Evolutionary conservation across 129 eudicot genomes (phyloP), one percentile per base, ranked within the genome.

Genomic region (Artemisia tridentata): DNA sequence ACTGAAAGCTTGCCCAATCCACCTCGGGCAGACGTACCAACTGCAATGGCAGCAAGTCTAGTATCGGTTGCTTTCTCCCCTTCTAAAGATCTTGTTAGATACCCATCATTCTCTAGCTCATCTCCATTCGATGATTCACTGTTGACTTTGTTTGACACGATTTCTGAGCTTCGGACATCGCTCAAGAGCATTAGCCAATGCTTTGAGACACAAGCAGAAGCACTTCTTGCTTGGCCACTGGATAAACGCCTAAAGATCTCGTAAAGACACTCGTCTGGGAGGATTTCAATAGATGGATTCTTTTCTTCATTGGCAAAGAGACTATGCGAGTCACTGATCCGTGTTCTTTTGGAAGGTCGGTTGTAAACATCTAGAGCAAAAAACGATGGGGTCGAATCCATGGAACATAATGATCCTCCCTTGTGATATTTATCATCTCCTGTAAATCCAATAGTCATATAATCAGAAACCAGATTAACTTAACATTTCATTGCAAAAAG

Each of bases 1-100:
- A 89, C 81, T 3, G 88, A 87, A 72, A 92, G 96, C 86, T 92
- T 92, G 55, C 98, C 98, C 47, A 89, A 86, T n/a, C 98, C 98
- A 41, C 98, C 98, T 38, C 88, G 95, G 72, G 86, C 75, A 68
- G 95, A 84, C 5, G 95, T 85, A 52, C 96, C 95, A 21, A 92
- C 92, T 11, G 96, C 86, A 71, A 92, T 89, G 12, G 98, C 96
- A 29, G 95, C 90, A 47, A 92, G 96, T 76, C 98, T 81, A 16
- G 83, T 47, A 82, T 92, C 90, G 0, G 88, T 92, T 18, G 96
- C 98, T 76, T 89, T 92, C 95, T 84, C 87, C 18, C 95, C 98
- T 58, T 92, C 98, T 68, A 92, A 65, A 54, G 86, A 85, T 84
- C 98, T 85, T 1, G 96, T 81, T 67, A 92, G 95, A 72, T 70